A percentile compares a stretch with the other conserved stretches of the same genome.
Conservation (phyloP, 345 rosid species). For the Gossypium australe region DNA sequence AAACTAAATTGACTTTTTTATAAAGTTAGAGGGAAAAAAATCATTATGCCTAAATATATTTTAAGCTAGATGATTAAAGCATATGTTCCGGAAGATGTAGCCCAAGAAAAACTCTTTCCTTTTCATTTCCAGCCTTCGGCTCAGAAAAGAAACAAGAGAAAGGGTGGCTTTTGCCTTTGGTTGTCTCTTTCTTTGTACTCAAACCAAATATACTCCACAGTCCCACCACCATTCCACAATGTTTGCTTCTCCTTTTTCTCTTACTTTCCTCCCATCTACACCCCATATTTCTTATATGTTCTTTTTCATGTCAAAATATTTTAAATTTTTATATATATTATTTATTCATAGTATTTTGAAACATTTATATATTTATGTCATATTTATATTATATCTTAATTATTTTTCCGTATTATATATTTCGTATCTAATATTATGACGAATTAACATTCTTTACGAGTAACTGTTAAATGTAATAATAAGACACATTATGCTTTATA, state of each 20-base stretch:
- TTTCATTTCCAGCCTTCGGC: conserved; percentile 16
- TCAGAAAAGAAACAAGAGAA: conserved; percentile 14
- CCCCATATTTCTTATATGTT: not conserved
- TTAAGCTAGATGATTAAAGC: conserved; percentile 6
- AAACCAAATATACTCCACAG: not conserved
- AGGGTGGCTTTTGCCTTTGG: not conserved
- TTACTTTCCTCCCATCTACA: too few species aligned
- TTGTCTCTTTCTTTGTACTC: conserved; percentile 17
- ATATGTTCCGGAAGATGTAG: conserved; percentile 6
- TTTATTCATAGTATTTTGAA: too few species aligned
- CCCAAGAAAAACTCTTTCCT: not conserved
- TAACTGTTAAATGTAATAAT: accelerated
- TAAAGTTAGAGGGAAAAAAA: too few species aligned
- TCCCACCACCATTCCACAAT: not conserved
- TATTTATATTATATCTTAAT: too few species aligned
- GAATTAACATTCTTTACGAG: accelerated
- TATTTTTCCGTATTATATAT: too few species aligned
- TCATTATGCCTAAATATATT: too few species aligned
- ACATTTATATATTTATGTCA: too few species aligned
- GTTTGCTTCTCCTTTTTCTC: not conserved
- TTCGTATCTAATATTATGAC: too few species aligned
- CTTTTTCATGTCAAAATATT: too few species aligned
- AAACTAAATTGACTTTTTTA: too few species aligned
- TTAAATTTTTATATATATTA: too few species aligned
- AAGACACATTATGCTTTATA: too few species aligned